Percentiles rank a stretch among this genome's conserved stretches.
Conservation (phyloP, 306 rosid species). For the Lagenaria siceraria region DNA sequence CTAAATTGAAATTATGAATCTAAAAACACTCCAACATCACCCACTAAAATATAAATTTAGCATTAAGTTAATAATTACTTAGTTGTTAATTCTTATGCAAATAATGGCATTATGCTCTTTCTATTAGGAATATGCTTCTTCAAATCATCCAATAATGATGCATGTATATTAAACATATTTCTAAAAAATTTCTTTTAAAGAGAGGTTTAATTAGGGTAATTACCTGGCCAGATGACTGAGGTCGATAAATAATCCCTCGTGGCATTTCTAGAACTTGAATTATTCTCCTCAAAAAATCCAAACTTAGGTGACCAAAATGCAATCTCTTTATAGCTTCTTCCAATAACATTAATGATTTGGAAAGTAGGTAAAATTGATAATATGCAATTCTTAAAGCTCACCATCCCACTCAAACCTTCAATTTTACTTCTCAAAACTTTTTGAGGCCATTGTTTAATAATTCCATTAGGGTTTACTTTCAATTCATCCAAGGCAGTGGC, state of each 20-base stretch:
- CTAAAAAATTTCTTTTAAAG: not conserved
- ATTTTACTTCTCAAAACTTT: conserved; percentile 13
- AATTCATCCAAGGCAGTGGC: conserved; percentile 16
- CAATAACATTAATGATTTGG: conserved; percentile 42
- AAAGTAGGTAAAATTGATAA: conserved; percentile 12
- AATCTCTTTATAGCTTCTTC: conserved; percentile 38
- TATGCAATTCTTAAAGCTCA: conserved; percentile 17
- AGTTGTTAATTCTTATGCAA: not conserved
- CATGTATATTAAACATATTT: not conserved
- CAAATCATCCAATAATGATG: not conserved
- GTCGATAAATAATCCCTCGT: not conserved
- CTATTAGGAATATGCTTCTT: not conserved
- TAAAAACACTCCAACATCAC: not conserved
- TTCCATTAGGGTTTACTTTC: conserved; percentile 7
- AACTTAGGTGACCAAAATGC: conserved; percentile 36
- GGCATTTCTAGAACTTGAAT: not conserved
- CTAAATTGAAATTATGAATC: not conserved
- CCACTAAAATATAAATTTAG: not conserved
- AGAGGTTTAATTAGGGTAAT: not conserved
- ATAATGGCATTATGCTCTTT: not conserved
- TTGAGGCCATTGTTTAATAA: not conserved
- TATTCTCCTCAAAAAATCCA: conserved; percentile 23
- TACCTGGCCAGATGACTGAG: not conserved
- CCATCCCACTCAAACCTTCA: conserved; percentile 33
- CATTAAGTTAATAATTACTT: not conserved